These are phyloP conservation scores for Globisporangium canariense DNA, from an alignment of 352 stramenopile species.

Conservation along the genomic window DNA sequence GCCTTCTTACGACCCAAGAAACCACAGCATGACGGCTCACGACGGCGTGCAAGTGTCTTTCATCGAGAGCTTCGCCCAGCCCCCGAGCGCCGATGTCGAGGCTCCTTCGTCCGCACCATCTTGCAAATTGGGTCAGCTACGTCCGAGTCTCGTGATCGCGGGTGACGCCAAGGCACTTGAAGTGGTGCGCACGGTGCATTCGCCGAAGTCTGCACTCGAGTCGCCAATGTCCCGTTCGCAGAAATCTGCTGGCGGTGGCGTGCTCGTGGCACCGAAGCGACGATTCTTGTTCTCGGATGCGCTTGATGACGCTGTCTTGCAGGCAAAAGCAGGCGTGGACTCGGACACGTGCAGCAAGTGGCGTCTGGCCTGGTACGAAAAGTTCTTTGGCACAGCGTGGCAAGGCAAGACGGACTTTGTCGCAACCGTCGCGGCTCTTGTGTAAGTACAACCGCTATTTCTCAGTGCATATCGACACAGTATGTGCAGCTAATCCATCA, in stretches of 20 bases:
- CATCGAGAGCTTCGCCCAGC: slow-evolving; percentile 33
- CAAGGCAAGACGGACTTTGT: slow-evolving; percentile 6
- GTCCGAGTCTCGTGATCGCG: slow-evolving; percentile 29
- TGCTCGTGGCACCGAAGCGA: background rate
- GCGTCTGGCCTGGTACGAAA: slow-evolving; percentile 7
- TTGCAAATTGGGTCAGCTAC: slow-evolving; percentile 12
- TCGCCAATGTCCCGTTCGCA: background rate
- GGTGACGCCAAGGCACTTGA: slow-evolving; percentile 27
- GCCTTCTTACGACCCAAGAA: background rate
- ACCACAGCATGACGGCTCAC: slow-evolving; percentile 9
- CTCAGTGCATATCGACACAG: background rate
- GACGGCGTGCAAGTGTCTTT: slow-evolving; percentile 21
- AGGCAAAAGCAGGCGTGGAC: background rate
- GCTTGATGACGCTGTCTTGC: background rate
- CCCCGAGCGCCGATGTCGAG: background rate
- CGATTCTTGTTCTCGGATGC: slow-evolving; percentile 10
- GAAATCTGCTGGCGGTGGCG: background rate
- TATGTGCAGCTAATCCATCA: too few species aligned
- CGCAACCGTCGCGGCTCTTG: background rate
- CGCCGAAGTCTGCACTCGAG: slow-evolving; percentile 18
- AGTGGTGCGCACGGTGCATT: slow-evolving; percentile 32
- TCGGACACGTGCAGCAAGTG: slow-evolving; percentile 6
- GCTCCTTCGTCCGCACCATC: background rate
- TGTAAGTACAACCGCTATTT: slow-evolving; percentile 4
- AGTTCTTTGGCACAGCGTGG: slow-evolving; percentile 1